Evolutionary conservation across 2,329 filamentous ascomycete genomes (phyloP).

Genomic region (Cercospora sp.): DNA sequence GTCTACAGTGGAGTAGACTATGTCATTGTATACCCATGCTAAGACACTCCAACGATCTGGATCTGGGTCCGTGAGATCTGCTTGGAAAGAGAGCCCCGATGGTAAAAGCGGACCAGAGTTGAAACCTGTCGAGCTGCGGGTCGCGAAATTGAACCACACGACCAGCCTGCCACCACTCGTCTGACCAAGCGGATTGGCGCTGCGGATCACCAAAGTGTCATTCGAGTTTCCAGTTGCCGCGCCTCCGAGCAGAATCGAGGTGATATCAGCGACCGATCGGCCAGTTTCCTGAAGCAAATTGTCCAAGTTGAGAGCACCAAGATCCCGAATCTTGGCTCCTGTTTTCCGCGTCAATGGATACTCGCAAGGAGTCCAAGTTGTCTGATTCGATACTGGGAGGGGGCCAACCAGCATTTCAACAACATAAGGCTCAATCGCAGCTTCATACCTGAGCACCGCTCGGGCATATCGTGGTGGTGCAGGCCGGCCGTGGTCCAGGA

Average conservation of each 20-base stretch:
- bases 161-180: conserved; percentile 40
- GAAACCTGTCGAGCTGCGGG: conserved; percentile 42
- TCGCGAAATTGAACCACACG: conserved; percentile 52
- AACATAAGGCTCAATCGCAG: not conserved
- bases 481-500: not conserved
- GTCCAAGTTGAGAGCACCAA: not conserved
- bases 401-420: not conserved
- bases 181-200: conserved; percentile 48
- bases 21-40: conserved; percentile 57
- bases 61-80: conserved; percentile 54
- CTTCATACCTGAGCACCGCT: not conserved
- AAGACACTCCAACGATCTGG: conserved; percentile 53
- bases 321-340: not conserved
- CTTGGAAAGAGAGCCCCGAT: conserved; percentile 45
- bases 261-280: conserved; percentile 41
- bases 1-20: conserved; percentile 54
- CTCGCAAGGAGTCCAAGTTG: not conserved
- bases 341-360: not conserved
- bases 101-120: conserved; percentile 49
- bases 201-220: conserved; percentile 44
- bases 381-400: not conserved
- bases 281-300: not conserved
- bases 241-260: conserved; percentile 47
- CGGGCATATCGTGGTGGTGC: not conserved
- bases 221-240: conserved; percentile 44